Evolutionary conservation across 2,329 filamentous ascomycete genomes (phyloP).

Genomic region (Ciborinia camelliae): DNA sequence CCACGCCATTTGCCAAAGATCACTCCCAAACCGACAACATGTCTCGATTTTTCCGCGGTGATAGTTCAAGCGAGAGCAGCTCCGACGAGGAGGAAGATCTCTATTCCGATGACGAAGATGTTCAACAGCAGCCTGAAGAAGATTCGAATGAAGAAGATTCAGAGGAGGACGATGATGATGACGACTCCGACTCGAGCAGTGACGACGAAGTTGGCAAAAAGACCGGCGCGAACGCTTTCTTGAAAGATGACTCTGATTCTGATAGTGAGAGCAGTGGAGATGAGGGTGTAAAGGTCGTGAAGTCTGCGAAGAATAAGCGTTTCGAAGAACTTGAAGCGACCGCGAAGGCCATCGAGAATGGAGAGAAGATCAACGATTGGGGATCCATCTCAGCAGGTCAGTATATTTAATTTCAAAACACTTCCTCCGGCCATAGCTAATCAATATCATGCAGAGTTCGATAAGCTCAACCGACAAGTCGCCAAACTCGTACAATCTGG

Average conservation of each 20-base stretch:
- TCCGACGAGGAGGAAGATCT: conserved; percentile 92
- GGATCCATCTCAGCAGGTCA: conserved; percentile 83
- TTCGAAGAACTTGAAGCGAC: conserved; percentile 89
- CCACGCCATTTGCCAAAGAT: too few relatives aligned
- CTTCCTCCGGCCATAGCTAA: conserved; percentile 24
- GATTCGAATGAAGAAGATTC: conserved; percentile 48
- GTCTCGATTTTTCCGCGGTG: conserved; percentile 97
- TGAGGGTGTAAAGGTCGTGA: conserved; percentile 80
- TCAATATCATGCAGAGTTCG: conserved; percentile 65
- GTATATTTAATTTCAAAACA: conserved; percentile 36
- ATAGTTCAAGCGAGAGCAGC: conserved; percentile 93
- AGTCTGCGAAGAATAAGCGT: conserved; percentile 97
- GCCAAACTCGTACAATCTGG: conserved; percentile 72
- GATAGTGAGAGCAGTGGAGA: conserved; percentile 76
- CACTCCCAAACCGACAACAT: conserved; percentile 54
- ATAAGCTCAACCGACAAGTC: conserved; percentile 87
- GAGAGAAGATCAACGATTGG: conserved; percentile 97
- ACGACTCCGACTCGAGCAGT: conserved; percentile 49
- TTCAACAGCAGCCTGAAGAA: conserved; percentile 47
- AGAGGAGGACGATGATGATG: conserved; percentile 53
- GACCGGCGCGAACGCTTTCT: conserved; percentile 76
- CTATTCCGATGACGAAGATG: conserved; percentile 71
- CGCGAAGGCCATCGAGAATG: conserved; percentile 91
- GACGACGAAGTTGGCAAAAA: conserved; percentile 62
- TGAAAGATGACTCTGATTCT: conserved; percentile 72